Base-by-base conservation (phyloP, 2,329 filamentous ascomycete species). In the Diaporthe amygdali region DNA sequence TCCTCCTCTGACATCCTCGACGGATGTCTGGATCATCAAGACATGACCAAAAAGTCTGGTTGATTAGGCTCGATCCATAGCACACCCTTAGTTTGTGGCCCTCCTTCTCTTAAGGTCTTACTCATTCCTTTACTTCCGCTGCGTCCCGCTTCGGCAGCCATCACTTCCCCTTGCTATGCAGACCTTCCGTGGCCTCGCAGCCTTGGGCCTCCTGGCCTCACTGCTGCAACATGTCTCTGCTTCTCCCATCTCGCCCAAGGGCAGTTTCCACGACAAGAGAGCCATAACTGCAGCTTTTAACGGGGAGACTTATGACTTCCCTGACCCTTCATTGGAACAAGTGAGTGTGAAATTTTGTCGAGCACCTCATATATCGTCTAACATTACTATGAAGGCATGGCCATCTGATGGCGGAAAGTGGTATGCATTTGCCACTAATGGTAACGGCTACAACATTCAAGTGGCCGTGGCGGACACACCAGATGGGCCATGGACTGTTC, bases 391-490 rank as follows among this genome's bases (percentile, higher is more conserved):
- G 15, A 47, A 73, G 71, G 71, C 79, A 4, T 82, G 86, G 74
- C 37, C 39, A 30, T 68, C 66, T 49, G 66, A 68, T 59, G 86
- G 83, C 8, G 82, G 79, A 2, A 82, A 77, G 1, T 91, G 86
- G 83, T 89, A 90, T 74, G 86, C 89, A 14, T 91, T 90, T 77
- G 88, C 84, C 8, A 90, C 88, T 1, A 85, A 84, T 59, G 82
- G 83, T 52, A 85, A 85, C 69, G 85, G 82, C 54, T 80, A 82
- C 30, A 81, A 88, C 71, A 82, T 91, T 10, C 90, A 90, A 74
- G 83, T 88, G 3, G 89, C 90, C 5, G 80, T 76, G 2, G 87
- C 87, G 2, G 74, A 79, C 2, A 83, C 87, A 54, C 86, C 89
- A 63, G 77, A 80, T 20, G 83, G 82, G 4, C 84, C 86, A 77